Percentiles rank a stretch among this genome's conserved stretches.
These are phyloP conservation scores for Leishmania tarentolae DNA, from an alignment of 208 protist genomes.

Conservation along the genomic window DNA sequence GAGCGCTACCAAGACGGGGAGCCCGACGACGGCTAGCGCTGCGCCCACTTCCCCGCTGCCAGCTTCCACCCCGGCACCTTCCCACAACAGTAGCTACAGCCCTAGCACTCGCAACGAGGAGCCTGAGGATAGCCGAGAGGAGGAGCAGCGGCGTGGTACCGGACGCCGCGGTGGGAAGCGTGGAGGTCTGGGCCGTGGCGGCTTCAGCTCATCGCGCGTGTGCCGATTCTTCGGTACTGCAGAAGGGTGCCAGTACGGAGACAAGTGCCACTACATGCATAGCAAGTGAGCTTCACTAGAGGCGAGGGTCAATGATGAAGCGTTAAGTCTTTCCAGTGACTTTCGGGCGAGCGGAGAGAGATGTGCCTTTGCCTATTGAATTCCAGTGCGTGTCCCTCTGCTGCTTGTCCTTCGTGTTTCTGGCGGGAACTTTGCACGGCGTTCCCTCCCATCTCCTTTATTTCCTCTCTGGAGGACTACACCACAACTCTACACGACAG, in stretches of 20 bases:
- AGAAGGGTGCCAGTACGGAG: constrained; percentile 49
- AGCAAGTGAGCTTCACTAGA: constrained; percentile 15
- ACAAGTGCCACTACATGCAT: constrained; percentile 46
- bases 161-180: constrained; percentile 28
- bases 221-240: constrained; percentile 41
- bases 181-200: constrained; percentile 20
- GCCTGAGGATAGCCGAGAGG: constrained; percentile 25
- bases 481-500: neutral
- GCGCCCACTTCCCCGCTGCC: constrained; percentile 6
- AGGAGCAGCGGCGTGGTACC: constrained; percentile 37
- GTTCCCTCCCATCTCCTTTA: neutral
- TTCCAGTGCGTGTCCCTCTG: neutral
- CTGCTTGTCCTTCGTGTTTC: neutral
- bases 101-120: constrained; percentile 26
- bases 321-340: neutral
- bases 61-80: constrained; percentile 3
- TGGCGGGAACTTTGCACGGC: neutral
- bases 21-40: neutral
- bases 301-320: neutral
- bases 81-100: constrained; percentile 16
- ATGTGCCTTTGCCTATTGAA: neutral
- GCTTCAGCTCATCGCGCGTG: constrained; percentile 16
- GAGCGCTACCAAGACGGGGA: constrained; percentile 10
- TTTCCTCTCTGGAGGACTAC: neutral
- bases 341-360: neutral